A percentile compares a stretch with the other conserved stretches of the same genome.
Conservation (phyloP, 495 filamentous ascomycete genomes). For the Friedmanniomyces simplex region DNA sequence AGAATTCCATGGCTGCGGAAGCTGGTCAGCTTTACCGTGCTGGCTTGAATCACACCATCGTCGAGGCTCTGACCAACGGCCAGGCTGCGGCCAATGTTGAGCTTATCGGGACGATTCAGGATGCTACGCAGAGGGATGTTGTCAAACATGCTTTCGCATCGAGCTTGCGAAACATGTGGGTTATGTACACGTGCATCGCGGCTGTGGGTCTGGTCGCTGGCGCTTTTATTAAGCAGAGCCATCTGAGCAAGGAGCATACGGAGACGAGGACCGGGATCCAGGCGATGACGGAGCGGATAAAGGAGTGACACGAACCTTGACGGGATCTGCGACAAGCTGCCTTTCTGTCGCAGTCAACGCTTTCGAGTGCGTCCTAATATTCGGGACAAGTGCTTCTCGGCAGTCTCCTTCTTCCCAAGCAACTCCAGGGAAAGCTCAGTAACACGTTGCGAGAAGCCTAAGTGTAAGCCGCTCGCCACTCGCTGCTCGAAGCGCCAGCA, state of each 20-base stretch:
- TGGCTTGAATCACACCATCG: constrained; percentile 35
- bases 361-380: too few species aligned
- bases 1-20: constrained; percentile 46
- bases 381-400: too few species aligned
- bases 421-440: too few species aligned
- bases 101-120: constrained; percentile 35
- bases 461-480: too few species aligned
- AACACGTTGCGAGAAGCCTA: too few species aligned
- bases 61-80: constrained; percentile 36
- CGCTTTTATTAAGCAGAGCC: constrained; percentile 42
- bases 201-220: constrained; percentile 42
- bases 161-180: constrained; percentile 54
- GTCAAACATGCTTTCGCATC: constrained; percentile 47
- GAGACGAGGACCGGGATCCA: constrained; percentile 48
- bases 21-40: constrained; percentile 33
- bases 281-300: constrained; percentile 15
- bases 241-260: constrained; percentile 47
- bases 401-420: too few species aligned
- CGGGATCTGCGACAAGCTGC: too few species aligned
- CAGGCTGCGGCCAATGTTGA: constrained; percentile 45
- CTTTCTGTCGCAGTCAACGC: too few species aligned
- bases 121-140: constrained; percentile 36
- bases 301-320: too few species aligned
- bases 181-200: constrained; percentile 46
- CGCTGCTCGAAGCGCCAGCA: too few species aligned